These are phyloP conservation scores for Kodamaea nitidulidarum DNA, from an alignment of 805 yeast genomes.

Conservation along the genomic window DNA sequence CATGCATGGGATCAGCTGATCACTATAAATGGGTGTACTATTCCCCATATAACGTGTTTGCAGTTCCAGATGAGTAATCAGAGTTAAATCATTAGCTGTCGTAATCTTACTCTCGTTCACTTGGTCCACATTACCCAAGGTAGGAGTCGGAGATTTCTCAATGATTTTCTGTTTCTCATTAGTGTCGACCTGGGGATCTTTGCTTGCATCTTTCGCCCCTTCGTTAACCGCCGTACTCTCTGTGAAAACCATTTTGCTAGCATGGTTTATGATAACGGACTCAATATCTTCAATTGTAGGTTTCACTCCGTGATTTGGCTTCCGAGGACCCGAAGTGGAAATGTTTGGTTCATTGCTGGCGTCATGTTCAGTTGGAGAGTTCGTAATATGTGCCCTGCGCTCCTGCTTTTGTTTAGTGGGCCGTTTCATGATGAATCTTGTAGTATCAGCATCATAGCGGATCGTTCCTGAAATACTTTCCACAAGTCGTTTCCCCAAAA, in stretches of 20 bases:
- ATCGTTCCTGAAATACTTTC: constrained; percentile 10
- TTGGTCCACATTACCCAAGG: neutral
- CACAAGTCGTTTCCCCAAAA: constrained; percentile 20
- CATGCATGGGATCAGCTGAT: too few species aligned
- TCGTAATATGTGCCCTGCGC: neutral
- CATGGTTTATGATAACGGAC: constrained; percentile 31
- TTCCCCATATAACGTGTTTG: too few species aligned
- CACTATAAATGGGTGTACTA: too few species aligned
- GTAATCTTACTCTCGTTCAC: too few species aligned
- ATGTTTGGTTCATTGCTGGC: too few species aligned
- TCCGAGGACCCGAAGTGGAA: neutral
- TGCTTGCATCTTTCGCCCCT: neutral
- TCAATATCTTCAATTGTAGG: constrained; percentile 32
- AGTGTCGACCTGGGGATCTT: neutral
- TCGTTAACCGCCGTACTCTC: neutral
- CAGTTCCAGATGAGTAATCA: too few species aligned
- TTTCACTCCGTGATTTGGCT: neutral
- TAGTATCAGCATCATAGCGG: constrained; percentile 2
- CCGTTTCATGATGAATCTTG: constrained; percentile 2
- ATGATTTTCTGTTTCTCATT: constrained; percentile 10
- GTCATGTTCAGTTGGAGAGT: too few species aligned
- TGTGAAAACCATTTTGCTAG: constrained; percentile 18
- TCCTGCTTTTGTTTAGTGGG: neutral
- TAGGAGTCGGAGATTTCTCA: too few species aligned
- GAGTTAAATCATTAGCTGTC: too few species aligned